phyloP scores from a whole-genome alignment of 1,284 basidiomycete genomes.

The Xerocomus amazonicus region DNA sequence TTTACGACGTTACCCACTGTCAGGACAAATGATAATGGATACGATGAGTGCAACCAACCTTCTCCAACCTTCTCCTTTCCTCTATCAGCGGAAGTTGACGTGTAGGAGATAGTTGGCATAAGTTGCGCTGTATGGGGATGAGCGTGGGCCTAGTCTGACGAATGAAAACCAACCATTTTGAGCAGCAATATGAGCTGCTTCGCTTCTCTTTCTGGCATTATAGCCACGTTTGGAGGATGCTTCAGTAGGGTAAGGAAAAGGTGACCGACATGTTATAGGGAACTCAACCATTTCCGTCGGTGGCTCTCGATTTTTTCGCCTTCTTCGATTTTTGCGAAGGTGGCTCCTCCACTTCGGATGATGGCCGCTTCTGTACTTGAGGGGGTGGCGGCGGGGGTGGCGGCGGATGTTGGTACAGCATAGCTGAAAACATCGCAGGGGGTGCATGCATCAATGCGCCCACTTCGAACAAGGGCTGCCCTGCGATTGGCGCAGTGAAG shows the following conservation, averaged over 20 bases:
- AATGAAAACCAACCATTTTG: slow-evolving; percentile 47
- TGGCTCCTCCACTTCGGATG: slow-evolving; percentile 36
- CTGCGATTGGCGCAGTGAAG: slow-evolving; percentile 35
- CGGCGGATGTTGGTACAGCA: slow-evolving; percentile 24
- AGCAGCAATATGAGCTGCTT: slow-evolving; percentile 56
- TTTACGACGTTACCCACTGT: slow-evolving; percentile 25
- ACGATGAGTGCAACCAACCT: slow-evolving; percentile 32
- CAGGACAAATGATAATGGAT: slow-evolving; percentile 2
- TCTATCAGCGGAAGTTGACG: slow-evolving; percentile 36
- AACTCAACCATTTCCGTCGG: slow-evolving; percentile 34
- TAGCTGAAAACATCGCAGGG: slow-evolving; percentile 29
- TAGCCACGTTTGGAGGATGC: slow-evolving; percentile 59
- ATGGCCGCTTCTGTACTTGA: slow-evolving; percentile 36
- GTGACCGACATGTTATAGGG: slow-evolving; percentile 2
- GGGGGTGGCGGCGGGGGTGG: slow-evolving; percentile 25
- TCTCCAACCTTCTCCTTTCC: slow-evolving; percentile 43
- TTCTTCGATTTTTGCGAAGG: slow-evolving; percentile 40
- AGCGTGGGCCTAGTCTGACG: slow-evolving; percentile 20
- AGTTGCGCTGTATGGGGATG: slow-evolving; percentile 41
- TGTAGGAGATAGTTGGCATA: slow-evolving; percentile 44
- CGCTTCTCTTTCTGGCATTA: slow-evolving; percentile 63
- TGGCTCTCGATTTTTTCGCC: slow-evolving; percentile 37
- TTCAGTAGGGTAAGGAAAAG: slow-evolving; percentile 22
- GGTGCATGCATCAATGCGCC: slow-evolving; percentile 34
- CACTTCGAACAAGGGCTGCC: slow-evolving; percentile 34